These are phyloP conservation scores for Leccinum aurantiacum DNA, from an alignment of 768 basidiomycete species.

Conservation along the genomic window DNA sequence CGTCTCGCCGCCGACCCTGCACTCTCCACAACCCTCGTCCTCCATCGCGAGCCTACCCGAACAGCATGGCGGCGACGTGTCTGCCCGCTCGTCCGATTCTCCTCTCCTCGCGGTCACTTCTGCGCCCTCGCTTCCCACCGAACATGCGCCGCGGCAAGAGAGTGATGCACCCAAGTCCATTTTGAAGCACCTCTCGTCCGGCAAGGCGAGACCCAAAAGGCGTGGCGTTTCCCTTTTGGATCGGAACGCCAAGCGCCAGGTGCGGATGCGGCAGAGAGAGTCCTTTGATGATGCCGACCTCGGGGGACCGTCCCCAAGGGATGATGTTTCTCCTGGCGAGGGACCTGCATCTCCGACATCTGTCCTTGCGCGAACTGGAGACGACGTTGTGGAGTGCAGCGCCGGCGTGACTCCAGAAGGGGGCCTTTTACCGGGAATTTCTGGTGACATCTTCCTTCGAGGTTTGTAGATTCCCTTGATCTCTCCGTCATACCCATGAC, in stretches of 20 bases:
- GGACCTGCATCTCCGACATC: constrained; percentile 54
- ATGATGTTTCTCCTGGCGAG: constrained; percentile 19
- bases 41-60: constrained; percentile 18
- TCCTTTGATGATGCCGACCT: constrained; percentile 22
- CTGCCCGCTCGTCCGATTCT: constrained; percentile 26
- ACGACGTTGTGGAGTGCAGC: constrained; percentile 59
- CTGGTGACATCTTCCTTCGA: constrained; percentile 67
- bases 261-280: constrained; percentile 17
- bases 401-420: constrained; percentile 52
- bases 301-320: constrained; percentile 1
- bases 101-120: constrained; percentile 21
- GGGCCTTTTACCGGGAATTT: constrained; percentile 21
- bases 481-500: constrained; percentile 14
- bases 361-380: constrained; percentile 64
- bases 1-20: constrained; percentile 13
- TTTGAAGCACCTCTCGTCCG: constrained; percentile 20
- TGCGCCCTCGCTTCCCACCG: constrained; percentile 10
- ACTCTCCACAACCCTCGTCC: constrained; percentile 8
- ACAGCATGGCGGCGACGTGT: constrained; percentile 8
- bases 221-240: constrained; percentile 17
- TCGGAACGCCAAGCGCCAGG: constrained; percentile 10
- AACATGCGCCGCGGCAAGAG: constrained; percentile 8
- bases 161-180: constrained; percentile 23
- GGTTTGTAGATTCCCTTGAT: constrained; percentile 45
- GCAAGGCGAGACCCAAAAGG: constrained; percentile 8